Base-by-base conservation (phyloP, 2,329 filamentous ascomycete genomes). In the Neonectria sp. region DNA sequence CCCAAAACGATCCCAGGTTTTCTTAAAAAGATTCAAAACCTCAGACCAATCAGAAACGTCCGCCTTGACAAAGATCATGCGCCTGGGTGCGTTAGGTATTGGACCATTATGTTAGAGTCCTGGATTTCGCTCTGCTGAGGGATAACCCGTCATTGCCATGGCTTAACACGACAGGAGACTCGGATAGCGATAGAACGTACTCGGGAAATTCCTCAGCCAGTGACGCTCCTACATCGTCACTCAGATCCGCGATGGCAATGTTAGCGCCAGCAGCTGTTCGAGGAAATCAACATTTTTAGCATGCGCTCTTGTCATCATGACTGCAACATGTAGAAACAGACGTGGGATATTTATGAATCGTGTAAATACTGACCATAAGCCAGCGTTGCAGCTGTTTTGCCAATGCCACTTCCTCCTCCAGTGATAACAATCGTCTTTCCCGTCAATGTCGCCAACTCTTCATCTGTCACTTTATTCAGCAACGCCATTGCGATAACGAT, bases 351-450 rank as follows among this genome's bases (percentile, higher is more conserved):
- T 49, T 24, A 49, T 49, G 4, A 29, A 49, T 29, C 13, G 46
- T 31, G 46, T 13, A 29, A n/a, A 49, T 49, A 49, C 46, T 13
- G 13, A 49, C 46, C 46, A 17, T 49, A 49, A 29, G 25, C 46
- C 17, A 49, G 46, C 12, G 2, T 29, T 29, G 46, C 46, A 17
- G 46, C 46, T 49, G 46, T 13, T 29, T 49, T 49, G 11, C 46
- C 46, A 49, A 49, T 49, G 46, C 46, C 46, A 29, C 46, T 49
- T 49, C 46, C 46, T 49, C 46, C 46, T 15, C 46, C 46, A 29
- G 46, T 49, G 46, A 49, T 49, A 49, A 49, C 17, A 3, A 49
- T 9, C 46, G 46, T 49, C 46, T 49, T 49, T 31, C 46, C 46
- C 46, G 29, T 29, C 46, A 49, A 49, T 25, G 12, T 49, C 12